phyloP scores from a whole-genome alignment of 305 asterid genomes.

The Salvia sclarea region DNA sequence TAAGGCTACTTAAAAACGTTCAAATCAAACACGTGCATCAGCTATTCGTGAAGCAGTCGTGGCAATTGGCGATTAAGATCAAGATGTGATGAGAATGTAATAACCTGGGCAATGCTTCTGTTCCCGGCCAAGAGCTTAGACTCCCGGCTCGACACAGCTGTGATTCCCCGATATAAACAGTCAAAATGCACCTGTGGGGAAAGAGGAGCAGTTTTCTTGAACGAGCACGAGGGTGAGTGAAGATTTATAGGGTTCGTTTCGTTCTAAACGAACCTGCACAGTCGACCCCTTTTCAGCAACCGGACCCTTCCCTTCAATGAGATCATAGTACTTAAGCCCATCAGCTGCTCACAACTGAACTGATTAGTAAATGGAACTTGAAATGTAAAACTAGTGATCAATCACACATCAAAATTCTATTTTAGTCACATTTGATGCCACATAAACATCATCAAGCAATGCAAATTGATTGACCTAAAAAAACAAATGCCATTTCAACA shows the following conservation, averaged over 20 bases:
- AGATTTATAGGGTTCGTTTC: background rate
- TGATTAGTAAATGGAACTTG: constrained; percentile 26
- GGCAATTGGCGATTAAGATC: background rate
- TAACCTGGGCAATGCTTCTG: constrained; percentile 86
- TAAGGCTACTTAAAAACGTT: constrained; percentile 98
- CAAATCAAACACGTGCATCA: constrained; percentile 39
- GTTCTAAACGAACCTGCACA: constrained; percentile 55
- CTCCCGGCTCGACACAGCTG: constrained; percentile 93
- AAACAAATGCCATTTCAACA: background rate
- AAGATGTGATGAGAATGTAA: constrained; percentile 17
- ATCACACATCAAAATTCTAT: too few species aligned
- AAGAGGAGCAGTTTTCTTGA: background rate
- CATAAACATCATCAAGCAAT: background rate
- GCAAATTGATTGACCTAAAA: background rate
- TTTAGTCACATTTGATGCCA: background rate
- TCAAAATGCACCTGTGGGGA: constrained; percentile 80
- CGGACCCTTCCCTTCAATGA: constrained; percentile 84
- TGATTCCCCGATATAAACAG: constrained; percentile 78
- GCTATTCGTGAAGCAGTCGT: constrained; percentile 17
- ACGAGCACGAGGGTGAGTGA: background rate
- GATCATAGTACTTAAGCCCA: constrained; percentile 81
- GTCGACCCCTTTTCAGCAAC: constrained; percentile 75
- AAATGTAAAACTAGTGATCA: too few species aligned
- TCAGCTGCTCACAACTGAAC: constrained; percentile 58
- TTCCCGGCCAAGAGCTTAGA: constrained; percentile 95